Conservation (phyloP, 2,329 filamentous ascomycete genomes). For the Venturia asperata region DNA sequence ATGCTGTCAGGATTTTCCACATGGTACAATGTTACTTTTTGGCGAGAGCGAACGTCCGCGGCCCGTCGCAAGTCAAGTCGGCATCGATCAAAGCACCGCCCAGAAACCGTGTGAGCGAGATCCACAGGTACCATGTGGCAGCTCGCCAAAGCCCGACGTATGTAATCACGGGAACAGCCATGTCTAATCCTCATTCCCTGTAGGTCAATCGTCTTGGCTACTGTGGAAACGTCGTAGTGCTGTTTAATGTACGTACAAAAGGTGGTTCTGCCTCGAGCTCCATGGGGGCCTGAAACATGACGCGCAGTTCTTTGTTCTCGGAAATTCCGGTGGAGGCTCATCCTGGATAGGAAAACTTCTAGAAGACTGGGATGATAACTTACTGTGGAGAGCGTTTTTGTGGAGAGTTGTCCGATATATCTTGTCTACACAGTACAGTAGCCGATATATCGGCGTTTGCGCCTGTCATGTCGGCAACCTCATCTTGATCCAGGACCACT, state of each 20-base stretch:
- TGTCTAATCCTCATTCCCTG: not conserved
- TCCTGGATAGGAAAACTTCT: not conserved
- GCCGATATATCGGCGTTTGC: not conserved
- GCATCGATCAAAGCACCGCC: too few relatives aligned
- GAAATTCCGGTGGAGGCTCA: not conserved
- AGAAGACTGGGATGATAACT: not conserved
- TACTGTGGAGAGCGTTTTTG: not conserved
- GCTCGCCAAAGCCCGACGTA: not conserved
- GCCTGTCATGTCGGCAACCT: not conserved
- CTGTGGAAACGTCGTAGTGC: too few relatives aligned
- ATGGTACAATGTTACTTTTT: too few relatives aligned
- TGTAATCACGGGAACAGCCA: not conserved
- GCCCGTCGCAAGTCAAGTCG: too few relatives aligned
- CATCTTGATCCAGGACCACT: not conserved
- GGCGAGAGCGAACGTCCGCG: too few relatives aligned
- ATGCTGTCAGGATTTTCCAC: too few relatives aligned
- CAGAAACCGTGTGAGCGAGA: not conserved
- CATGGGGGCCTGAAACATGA: not conserved
- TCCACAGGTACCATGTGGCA: not conserved
- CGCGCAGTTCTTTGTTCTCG: not conserved
- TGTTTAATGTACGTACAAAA: not conserved
- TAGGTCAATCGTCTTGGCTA: not conserved
- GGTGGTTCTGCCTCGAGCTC: not conserved
- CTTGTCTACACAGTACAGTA: not conserved
- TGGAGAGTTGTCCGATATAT: not conserved